phyloP scores from a whole-genome alignment of 2,329 filamentous ascomycete species.

The Pleoardoris graminearum region DNA sequence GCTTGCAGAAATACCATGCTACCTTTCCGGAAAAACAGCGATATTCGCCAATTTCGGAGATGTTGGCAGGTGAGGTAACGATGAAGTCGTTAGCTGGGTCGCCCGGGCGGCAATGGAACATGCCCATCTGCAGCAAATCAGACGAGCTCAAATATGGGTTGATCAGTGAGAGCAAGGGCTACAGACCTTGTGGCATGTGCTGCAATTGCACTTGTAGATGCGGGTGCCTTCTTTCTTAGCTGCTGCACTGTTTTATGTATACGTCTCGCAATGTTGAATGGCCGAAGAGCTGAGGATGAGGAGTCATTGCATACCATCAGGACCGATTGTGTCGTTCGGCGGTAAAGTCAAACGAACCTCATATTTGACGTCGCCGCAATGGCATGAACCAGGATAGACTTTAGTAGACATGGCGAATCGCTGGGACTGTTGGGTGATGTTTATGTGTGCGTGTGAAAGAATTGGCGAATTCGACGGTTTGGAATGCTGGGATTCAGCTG shows the following conservation, averaged over 20 bases:
- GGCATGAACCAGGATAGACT: slow-evolving; percentile 50
- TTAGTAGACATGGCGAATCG: slow-evolving; percentile 25
- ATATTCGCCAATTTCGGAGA: slow-evolving; percentile 50
- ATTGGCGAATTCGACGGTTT: too few relatives aligned
- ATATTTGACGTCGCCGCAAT: slow-evolving; percentile 52
- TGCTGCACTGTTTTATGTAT: not conserved
- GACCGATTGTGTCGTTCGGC: slow-evolving; percentile 17
- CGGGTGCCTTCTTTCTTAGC: slow-evolving; percentile 22
- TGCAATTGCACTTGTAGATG: slow-evolving; percentile 55
- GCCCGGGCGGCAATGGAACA: slow-evolving; percentile 52
- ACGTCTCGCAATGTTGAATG: not conserved
- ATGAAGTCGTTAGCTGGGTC: slow-evolving; percentile 50
- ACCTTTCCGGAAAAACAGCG: slow-evolving; percentile 33
- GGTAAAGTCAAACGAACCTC: slow-evolving; percentile 51
- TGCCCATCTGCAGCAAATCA: slow-evolving; percentile 33
- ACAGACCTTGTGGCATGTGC: slow-evolving; percentile 51
- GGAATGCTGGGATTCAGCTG: too few relatives aligned
- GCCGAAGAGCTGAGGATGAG: not conserved
- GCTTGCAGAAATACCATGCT: slow-evolving; percentile 54
- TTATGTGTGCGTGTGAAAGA: too few relatives aligned
- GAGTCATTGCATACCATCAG: not conserved
- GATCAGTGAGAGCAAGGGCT: not conserved
- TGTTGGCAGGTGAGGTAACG: slow-evolving; percentile 47
- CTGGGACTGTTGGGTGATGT: not conserved
- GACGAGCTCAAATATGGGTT: not conserved